Base-by-base conservation (phyloP, 345 rosid genomes). In the Acer negundo region DNA sequence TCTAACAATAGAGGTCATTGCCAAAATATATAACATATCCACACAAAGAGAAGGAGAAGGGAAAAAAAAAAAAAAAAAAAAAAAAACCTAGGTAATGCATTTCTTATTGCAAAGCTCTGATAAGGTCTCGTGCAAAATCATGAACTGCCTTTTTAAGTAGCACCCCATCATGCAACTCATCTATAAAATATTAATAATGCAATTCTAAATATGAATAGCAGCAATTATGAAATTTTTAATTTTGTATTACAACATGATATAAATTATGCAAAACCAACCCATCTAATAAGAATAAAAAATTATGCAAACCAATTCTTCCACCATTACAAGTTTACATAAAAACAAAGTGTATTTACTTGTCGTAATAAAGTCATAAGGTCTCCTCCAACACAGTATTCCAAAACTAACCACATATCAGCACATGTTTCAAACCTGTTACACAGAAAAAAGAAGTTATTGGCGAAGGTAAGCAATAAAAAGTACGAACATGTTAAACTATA, bases 341-440 rank as follows among this genome's bases (percentile, higher is more conserved):
- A 5, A 73, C 22, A 20, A 70, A 75, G 24, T 40, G 42, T n/a
- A 64, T 15, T 28, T 89, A 96, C 99, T 95, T 96, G 97, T 67
- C 88, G 89, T 80, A 94, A 67, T 79, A 96, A 86, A 68, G 90
- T 85, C 91, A 88, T 88, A 46, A 94, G 90, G 86, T 96, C 97
- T 79, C 99, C 98, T 19, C 99, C 97, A 62, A 94, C 97, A 44
- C 98, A 94, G 78, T 91, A 96, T 78, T 96, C 99, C 90, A 96
- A 81, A 84, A 96, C 97, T 78, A 96, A 85, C 98, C 99, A 96
- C 90, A 96, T 82, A 81, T 96, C 97, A 51, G 97, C 94, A 46
- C 97, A 90, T 55, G 98, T 94, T 87, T 96, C 99, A 62, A 92
- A 94, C 98, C 98, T 96, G 62, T 76, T 61, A 40, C 61, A 78